Conservation (phyloP, 345 rosid genomes). For the Anastatica hierochuntica region DNA sequence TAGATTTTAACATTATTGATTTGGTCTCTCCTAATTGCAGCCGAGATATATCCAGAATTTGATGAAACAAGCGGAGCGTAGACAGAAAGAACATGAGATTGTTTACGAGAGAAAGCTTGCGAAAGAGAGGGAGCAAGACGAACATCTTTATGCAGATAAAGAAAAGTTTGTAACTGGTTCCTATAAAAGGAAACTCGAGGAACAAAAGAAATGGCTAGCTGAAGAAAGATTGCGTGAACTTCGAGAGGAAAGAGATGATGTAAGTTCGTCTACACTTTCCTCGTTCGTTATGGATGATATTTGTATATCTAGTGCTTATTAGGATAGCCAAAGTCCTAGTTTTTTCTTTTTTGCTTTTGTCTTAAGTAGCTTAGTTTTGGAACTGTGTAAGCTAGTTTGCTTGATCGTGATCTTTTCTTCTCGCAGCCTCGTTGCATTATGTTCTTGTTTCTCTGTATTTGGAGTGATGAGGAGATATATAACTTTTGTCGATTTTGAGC, state of each 20-base stretch:
- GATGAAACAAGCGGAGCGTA: conserved; percentile 57
- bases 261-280: conserved; percentile 33
- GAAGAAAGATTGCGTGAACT: conserved; percentile 67
- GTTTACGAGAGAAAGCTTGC: conserved; percentile 72
- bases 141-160: conserved; percentile 75
- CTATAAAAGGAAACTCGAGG: conserved; percentile 78
- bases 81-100: conserved; percentile 65
- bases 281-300: background rate
- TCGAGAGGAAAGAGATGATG: conserved; percentile 84
- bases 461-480: background rate
- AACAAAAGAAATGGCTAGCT: conserved; percentile 65
- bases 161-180: conserved; percentile 75
- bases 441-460: background rate
- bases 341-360: background rate
- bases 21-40: conserved; percentile 28
- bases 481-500: background rate
- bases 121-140: conserved; percentile 78
- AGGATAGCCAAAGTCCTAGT: background rate
- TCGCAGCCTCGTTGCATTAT: background rate
- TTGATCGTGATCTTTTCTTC: background rate
- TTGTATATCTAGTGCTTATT: background rate
- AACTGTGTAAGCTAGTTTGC: background rate
- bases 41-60: conserved; percentile 59
- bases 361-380: background rate
- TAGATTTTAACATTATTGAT: too few relatives aligned